Evolutionary conservation across 2,329 filamentous ascomycete species (phyloP).

Genomic region (Fusarium sp.): DNA sequence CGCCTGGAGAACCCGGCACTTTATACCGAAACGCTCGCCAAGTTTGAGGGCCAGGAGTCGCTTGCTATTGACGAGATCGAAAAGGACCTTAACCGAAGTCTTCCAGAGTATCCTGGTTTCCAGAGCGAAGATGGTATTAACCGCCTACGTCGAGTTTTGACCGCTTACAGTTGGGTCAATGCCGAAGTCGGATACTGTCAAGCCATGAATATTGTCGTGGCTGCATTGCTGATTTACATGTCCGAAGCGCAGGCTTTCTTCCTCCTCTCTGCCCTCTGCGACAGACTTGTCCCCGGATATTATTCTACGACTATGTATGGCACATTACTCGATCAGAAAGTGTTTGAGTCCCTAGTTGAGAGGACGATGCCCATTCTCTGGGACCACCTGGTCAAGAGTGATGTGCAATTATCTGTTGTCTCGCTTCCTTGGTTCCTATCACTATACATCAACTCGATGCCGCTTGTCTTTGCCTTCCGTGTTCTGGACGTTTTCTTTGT

Average conservation of each 20-base stretch:
- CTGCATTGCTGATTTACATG: constrained; percentile 98
- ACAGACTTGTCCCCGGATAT: constrained; percentile 93
- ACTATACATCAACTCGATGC: constrained; percentile 99
- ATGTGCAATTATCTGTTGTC: constrained; percentile 97
- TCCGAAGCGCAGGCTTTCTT: constrained; percentile 97
- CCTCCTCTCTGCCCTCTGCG: constrained; percentile 90
- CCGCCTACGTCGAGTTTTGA: constrained; percentile 88
- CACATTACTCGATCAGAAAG: constrained; percentile 94
- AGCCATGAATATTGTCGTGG: constrained; percentile 99
- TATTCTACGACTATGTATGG: constrained; percentile 99
- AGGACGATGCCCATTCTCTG: constrained; percentile 98
- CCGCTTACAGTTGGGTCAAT: constrained; percentile 98
- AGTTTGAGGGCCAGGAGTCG: constrained; percentile 88
- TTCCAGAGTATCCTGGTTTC: constrained; percentile 97
- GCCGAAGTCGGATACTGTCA: constrained; percentile 98
- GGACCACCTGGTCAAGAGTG: constrained; percentile 97
- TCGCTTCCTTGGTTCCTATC: constrained; percentile 98
- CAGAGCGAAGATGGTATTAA: constrained; percentile 97
- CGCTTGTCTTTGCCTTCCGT: constrained; percentile 95
- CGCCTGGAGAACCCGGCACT: constrained; percentile 88
- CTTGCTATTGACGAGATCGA: constrained; percentile 99
- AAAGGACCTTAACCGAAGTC: constrained; percentile 95
- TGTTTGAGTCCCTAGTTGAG: constrained; percentile 98
- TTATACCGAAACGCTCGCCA: constrained; percentile 86
- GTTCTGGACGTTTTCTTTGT: constrained; percentile 98